Evolutionary conservation across 768 basidiomycete genomes (phyloP), one percentile per base, ranked within the genome.

Genomic region (Mycena filopes): DNA sequence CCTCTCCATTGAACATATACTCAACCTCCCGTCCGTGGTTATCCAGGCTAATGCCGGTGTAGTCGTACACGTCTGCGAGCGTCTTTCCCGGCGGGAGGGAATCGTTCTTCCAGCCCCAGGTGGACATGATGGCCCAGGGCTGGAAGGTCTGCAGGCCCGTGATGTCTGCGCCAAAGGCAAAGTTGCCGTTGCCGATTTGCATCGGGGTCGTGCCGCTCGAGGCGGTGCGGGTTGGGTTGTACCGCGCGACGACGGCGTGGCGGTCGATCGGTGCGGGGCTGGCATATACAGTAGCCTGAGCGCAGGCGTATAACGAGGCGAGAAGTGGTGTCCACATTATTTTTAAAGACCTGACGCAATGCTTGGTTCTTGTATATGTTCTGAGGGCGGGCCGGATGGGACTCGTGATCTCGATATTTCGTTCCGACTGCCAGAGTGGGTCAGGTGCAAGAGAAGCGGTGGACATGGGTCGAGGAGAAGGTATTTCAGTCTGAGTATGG

Each of bases 31-130:
- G 75, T 0, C 82, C 86, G 66, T 87, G 85, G 63, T 83, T 86
- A 51, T 78, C 71, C 85, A 83, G 85, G 60, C 80, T 82, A 42
- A 77, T 79, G 12, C 87, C 87, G 2, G 76, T 73, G 69, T 86
- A 88, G 16, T 76, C 67, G n/a, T 81, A 75, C 4, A 86, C 72
- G 60, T 87, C 83, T 40, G 72, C 75, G 55, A 77, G 67, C 2
- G 83, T 84, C 54, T 76, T 74, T 6, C 79, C 79, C 1, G 74
- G 62, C 1, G 87, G 87, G 4, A 87, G 73, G 6, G 81, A 80
- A 73, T 87, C 86, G 72, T 87, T 87, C 72, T 87, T 87, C 85
- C 85, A 87, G 2, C 84, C 86, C 87, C 87, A 87, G 16, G 82
- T 82, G 11, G 86, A 84, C 78, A 89, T 80, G 65, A 79, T 87